These are phyloP conservation scores for Lantana camara DNA, from an alignment of 257 asterid genomes.

Conservation along the genomic window DNA sequence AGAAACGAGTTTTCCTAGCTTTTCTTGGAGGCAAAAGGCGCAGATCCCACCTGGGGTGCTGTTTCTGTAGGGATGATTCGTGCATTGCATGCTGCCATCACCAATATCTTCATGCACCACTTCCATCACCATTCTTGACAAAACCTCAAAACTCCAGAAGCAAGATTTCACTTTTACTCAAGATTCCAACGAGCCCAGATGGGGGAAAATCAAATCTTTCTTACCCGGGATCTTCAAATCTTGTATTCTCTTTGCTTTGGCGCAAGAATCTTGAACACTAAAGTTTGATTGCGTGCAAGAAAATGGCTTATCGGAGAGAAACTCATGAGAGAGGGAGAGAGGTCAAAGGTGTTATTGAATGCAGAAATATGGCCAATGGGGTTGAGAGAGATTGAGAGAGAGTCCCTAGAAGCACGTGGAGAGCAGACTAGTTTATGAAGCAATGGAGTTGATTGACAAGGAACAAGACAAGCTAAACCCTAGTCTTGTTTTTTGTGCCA, in stretches of 20 bases:
- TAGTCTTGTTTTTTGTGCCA: background rate
- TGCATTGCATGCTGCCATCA: slow-evolving; percentile 66
- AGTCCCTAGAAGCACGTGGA: slow-evolving; percentile 71
- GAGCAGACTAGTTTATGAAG: slow-evolving; percentile 26
- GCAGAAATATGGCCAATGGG: slow-evolving; percentile 41
- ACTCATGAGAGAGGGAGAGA: slow-evolving; percentile 18
- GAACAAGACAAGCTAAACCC: slow-evolving; percentile 33
- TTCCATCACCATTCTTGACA: slow-evolving; percentile 77
- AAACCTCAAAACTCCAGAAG: slow-evolving; percentile 5
- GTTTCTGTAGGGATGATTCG: slow-evolving; percentile 73
- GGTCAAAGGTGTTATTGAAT: slow-evolving; percentile 48
- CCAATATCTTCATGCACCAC: slow-evolving; percentile 79
- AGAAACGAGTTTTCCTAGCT: slow-evolving; percentile 87
- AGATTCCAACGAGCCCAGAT: slow-evolving; percentile 1
- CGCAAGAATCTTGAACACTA: slow-evolving; percentile 2
- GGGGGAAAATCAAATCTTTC: slow-evolving; percentile 4
- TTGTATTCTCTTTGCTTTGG: background rate
- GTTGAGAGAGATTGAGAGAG: slow-evolving; percentile 28
- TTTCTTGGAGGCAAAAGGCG: slow-evolving; percentile 90
- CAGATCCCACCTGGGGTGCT: slow-evolving; percentile 91
- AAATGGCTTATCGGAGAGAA: slow-evolving; percentile 26
- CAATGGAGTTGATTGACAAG: background rate
- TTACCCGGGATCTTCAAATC: slow-evolving; percentile 13
- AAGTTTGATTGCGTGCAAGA: slow-evolving; percentile 21
- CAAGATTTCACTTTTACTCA: background rate